Evolutionary conservation across 495 filamentous ascomycete genomes (phyloP), one percentile per base, ranked within the genome.

Genomic region (Aspergillus incahuasiensis): DNA sequence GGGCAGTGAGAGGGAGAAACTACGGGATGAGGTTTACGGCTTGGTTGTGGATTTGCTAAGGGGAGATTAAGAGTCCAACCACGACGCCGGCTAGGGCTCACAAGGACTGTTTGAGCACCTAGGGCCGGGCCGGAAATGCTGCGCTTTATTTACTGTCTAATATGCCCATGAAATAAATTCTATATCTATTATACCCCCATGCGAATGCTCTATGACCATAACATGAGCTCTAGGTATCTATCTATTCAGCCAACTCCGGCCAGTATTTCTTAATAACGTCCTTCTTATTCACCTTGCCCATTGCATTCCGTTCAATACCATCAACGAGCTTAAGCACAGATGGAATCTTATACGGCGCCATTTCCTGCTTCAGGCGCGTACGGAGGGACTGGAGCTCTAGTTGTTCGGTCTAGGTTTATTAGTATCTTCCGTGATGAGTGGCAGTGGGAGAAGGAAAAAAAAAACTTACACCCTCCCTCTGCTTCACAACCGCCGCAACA

Each of bases 261-360:
- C 74, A 77, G 59, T 75, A 73, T 49, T 75, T 74, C 59, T 70
- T 61, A 22, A 77, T 58, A 22, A 77, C 60, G 18, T 60, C 63
- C 63, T 75, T 77, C 65, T 77, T 77, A 56, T 77, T 74, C 20
- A 77, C 71, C 50, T 77, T 77, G 44, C 74, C 74, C 74, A 77
- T 77, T 6, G 74, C 73, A 57, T 77, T 77, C 55, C 74, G 78
- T 49, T 73, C 75, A 34, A 75, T 80, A 16, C 50, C 62, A 25
- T 75, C 71, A 5, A 79, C 78, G 8, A 68, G 65, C 60, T 72
- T 74, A 49, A 77, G 40, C 8, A 77, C 68, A 0, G 71, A 70
- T 15, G 74, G 76, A 21, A 76, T 75, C 57, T 78, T 79, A 45
- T 77, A 81, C 19, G 78, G 68, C 0, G 73, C 74, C 67, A 75